Base-by-base conservation (phyloP, 345 rosid genomes). In the Camelina neglecta region DNA sequence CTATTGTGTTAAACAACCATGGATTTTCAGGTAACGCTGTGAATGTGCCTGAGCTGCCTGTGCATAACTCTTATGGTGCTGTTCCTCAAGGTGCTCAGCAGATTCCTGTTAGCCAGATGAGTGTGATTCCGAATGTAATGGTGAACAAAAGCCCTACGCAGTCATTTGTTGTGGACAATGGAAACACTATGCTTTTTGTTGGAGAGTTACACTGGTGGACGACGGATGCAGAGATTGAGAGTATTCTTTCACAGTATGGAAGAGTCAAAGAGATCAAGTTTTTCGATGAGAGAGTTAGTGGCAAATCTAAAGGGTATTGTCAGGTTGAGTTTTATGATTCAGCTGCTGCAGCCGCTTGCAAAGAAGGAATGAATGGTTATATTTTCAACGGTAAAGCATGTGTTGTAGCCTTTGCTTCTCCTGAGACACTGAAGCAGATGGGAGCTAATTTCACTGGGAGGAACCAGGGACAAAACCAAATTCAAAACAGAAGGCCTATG, bases 131-230 rank as follows among this genome's bases (percentile, higher is more conserved):
- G 10, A 81, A 79, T 67, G 69, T 63, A 36, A 49, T 79, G 85
- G 71, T 84, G 75, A 90, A 83, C 70, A 89, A 85, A 78, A 88
- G 85, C 83, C 93, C 85, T 59, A 82, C 85, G 12, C 87, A 82
- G 64, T 81, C 84, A 24, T 81, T 89, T 60, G 41, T 85, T 68
- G 92, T 87, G 81, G 91, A 90, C 79, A 89, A 84, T 84, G 97
- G 97, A 72, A 74, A 89, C 67, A 85, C 92, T 21, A 85, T 79
- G 85, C 75, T 91, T 66, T 87, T 83, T 74, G 97, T 91, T 7
- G 94, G 92, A 35, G 97, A 89, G 75, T 79, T 91, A 49, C 94
- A 91, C 72, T 91, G 97, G 97, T 91, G 97, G 97, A 91, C 97
- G 9, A 91, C 94, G 20, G 97, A 91, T 85, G 92, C 88, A 8